These are phyloP conservation scores for Pugionium dolabratum DNA, from an alignment of 345 rosid species.

Conservation along the genomic window DNA sequence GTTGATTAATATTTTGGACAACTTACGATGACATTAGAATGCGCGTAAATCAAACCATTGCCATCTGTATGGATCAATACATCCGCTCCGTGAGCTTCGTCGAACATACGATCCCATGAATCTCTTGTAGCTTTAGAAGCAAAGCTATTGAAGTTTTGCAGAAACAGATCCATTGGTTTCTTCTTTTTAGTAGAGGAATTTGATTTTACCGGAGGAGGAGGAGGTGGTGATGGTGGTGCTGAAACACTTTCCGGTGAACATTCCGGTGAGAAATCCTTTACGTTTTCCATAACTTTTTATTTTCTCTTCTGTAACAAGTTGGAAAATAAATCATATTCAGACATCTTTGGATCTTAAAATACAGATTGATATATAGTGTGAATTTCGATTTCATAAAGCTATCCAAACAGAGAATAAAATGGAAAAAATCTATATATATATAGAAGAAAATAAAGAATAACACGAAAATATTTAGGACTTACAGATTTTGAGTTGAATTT, in stretches of 20 bases:
- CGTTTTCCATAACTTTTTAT: slow-evolving; percentile 19
- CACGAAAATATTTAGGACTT: too few relatives aligned
- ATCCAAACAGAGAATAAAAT: too few relatives aligned
- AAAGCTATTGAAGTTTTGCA: slow-evolving; percentile 7
- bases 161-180: slow-evolving; percentile 8
- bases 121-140: slow-evolving; percentile 51
- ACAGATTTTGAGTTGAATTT: too few relatives aligned
- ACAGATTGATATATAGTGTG: too few relatives aligned
- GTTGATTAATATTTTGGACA: background rate
- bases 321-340: too few relatives aligned
- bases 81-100: slow-evolving; percentile 70
- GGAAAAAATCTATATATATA: too few relatives aligned
- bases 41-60: slow-evolving; percentile 65
- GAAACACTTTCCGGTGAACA: slow-evolving; percentile 11
- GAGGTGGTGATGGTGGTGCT: slow-evolving; percentile 19
- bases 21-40: slow-evolving; percentile 74
- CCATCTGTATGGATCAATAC: slow-evolving; percentile 54
- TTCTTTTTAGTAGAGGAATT: background rate
- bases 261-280: slow-evolving; percentile 23
- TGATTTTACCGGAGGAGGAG: slow-evolving; percentile 14
- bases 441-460: too few relatives aligned
- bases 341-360: too few relatives aligned
- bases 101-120: slow-evolving; percentile 77
- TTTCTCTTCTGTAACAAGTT: background rate
- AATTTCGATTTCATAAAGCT: too few relatives aligned